These are phyloP conservation scores for Phaeotremella fagi DNA, from an alignment of 768 basidiomycete species.

Conservation along the genomic window DNA sequence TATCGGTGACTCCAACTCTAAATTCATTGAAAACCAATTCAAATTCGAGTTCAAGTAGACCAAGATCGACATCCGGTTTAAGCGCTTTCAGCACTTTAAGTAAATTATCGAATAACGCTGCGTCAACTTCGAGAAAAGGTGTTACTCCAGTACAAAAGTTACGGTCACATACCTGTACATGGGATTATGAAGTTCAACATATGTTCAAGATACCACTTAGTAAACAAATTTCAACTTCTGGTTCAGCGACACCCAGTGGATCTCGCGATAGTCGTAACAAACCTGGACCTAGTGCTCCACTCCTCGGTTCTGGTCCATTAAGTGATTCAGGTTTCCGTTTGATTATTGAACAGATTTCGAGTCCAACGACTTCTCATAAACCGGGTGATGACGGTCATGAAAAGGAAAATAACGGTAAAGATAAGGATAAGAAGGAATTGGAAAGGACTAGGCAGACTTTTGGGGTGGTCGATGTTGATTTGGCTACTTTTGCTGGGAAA, in stretches of 20 bases:
- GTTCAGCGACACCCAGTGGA: not conserved
- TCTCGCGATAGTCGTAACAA: not conserved
- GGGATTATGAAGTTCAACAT: constrained; percentile 29
- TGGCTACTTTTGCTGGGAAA: constrained; percentile 37
- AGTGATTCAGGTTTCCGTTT: constrained; percentile 29
- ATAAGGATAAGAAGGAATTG: not conserved
- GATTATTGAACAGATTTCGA: constrained; percentile 21
- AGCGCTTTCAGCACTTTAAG: not conserved
- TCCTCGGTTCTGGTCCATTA: constrained; percentile 26
- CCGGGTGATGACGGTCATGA: no score
- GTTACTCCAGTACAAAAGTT: constrained; percentile 15
- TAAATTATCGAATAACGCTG: not conserved
- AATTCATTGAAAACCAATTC: not conserved
- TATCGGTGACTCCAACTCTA: not conserved
- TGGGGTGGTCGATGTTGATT: constrained; percentile 34
- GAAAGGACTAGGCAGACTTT: constrained; percentile 13
- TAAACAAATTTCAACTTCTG: constrained; percentile 13
- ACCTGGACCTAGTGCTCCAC: constrained; percentile 3
- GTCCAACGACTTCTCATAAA: not conserved
- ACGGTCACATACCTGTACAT: constrained; percentile 25
- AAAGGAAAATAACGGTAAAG: not conserved
- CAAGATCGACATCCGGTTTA: not conserved
- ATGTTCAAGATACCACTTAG: constrained; percentile 24
- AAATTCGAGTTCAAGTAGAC: no score
- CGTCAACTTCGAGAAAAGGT: constrained; percentile 21